These are phyloP conservation scores for Aspergillus sp. DNA, from an alignment of 2,329 filamentous ascomycete genomes.

Conservation along the genomic window DNA sequence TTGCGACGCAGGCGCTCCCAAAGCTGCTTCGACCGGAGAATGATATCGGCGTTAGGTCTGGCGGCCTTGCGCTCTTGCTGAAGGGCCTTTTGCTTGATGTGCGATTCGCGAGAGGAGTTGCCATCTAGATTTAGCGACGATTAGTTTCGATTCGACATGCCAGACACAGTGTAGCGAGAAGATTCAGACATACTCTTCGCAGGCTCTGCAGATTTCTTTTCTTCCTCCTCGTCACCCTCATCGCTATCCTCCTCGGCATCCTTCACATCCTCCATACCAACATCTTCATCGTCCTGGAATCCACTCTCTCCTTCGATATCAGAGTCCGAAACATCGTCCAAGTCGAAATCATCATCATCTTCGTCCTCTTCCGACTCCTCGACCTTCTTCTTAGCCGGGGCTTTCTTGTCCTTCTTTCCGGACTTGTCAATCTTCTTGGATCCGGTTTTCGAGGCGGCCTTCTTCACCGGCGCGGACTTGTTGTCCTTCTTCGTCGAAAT, in stretches of 20 bases:
- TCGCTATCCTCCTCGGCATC: slow-evolving; percentile 31
- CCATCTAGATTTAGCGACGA: slow-evolving; percentile 50
- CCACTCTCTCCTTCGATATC: slow-evolving; percentile 48
- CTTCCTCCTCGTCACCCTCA: slow-evolving; percentile 24
- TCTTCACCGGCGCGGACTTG: slow-evolving; percentile 30
- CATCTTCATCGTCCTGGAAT: slow-evolving; percentile 52
- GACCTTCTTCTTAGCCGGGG: slow-evolving; percentile 32
- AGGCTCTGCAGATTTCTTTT: slow-evolving; percentile 17
- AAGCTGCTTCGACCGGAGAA: slow-evolving; percentile 88
- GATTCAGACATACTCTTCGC: slow-evolving; percentile 27
- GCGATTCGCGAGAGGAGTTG: slow-evolving; percentile 77
- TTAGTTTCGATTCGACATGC: not conserved
- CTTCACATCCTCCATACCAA: slow-evolving; percentile 41
- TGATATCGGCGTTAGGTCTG: slow-evolving; percentile 88
- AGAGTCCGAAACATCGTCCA: slow-evolving; percentile 50
- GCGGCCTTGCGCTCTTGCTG: slow-evolving; percentile 85
- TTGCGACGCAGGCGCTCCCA: slow-evolving; percentile 94
- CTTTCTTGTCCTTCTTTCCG: slow-evolving; percentile 34
- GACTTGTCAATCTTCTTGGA: slow-evolving; percentile 32
- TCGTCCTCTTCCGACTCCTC: slow-evolving; percentile 47
- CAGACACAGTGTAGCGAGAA: slow-evolving; percentile 17
- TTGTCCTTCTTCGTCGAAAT: slow-evolving; percentile 27
- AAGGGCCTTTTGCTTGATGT: slow-evolving; percentile 88
- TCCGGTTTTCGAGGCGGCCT: slow-evolving; percentile 17
- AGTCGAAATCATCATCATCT: slow-evolving; percentile 58